These are phyloP conservation scores for Neofusicoccum sp. DNA, from an alignment of 2,329 filamentous ascomycete species.

Conservation along the genomic window DNA sequence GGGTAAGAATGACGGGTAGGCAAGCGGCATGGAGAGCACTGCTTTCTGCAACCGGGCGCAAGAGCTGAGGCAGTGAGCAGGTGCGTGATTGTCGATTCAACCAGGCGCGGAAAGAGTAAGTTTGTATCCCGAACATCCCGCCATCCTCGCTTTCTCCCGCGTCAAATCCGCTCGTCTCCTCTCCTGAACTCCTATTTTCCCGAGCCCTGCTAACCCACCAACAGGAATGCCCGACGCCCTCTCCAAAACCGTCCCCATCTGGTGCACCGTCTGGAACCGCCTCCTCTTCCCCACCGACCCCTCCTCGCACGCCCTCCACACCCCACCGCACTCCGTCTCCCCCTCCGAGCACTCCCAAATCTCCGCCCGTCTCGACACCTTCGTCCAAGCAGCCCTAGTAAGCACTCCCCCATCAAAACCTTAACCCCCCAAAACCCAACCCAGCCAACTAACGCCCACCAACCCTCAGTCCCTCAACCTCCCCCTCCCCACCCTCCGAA, in stretches of 20 bases:
- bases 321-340: constrained; percentile 72
- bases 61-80: constrained; percentile 39
- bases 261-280: constrained; percentile 85
- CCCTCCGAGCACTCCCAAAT: constrained; percentile 81
- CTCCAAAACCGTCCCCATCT: constrained; percentile 90
- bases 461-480: constrained; percentile 61
- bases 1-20: constrained; percentile 67
- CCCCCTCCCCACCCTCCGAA: constrained; percentile 57
- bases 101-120: constrained; percentile 81
- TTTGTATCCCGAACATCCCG: constrained; percentile 18
- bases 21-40: constrained; percentile 4
- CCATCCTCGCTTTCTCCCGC: background rate
- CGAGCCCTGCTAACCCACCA: background rate
- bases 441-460: background rate
- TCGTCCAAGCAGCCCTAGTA: constrained; percentile 51
- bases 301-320: constrained; percentile 60
- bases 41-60: too few relatives aligned
- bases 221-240: constrained; percentile 89
- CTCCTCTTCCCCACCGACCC: constrained; percentile 67
- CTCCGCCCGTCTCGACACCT: constrained; percentile 59
- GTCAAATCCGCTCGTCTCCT: background rate
- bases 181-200: background rate
- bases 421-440: too few relatives aligned
- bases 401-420: too few relatives aligned
- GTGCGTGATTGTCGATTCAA: constrained; percentile 89